Conservation (phyloP, 73 alveolate genomes). For the Tetrahymena borealis region DNA sequence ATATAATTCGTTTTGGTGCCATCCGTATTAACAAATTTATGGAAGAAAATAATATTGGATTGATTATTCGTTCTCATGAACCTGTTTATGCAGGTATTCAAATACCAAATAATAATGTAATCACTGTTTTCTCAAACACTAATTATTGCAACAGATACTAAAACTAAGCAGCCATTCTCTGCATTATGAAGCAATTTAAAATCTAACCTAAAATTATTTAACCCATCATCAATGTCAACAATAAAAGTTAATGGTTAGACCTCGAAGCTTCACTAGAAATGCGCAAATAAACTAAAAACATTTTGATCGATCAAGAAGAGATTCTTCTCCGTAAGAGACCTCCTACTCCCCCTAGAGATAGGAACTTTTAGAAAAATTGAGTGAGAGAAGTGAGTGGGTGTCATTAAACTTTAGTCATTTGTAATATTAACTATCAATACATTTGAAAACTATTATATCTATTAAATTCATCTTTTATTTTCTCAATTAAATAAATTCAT, state of each 20-base stretch:
- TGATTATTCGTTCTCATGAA: constrained; percentile 74
- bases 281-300: not conserved
- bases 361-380: not conserved
- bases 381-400: no score
- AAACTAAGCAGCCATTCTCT: constrained; percentile 66
- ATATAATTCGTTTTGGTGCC: constrained; percentile 70
- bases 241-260: not conserved
- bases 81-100: constrained; percentile 72
- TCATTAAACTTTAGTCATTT: no score
- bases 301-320: not conserved
- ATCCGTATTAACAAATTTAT: constrained; percentile 73
- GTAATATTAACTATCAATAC: no score
- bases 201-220: constrained; percentile 59
- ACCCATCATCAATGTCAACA: constrained; percentile 54
- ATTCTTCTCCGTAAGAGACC: not conserved
- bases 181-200: constrained; percentile 53
- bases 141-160: constrained; percentile 68
- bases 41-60: constrained; percentile 65
- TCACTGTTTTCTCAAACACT: constrained; percentile 72
- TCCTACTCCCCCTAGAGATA: not conserved
- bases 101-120: constrained; percentile 59
- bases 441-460: no score
- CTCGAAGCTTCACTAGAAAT: not conserved
- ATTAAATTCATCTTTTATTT: no score
- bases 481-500: no score